Percentiles rank a stretch among this genome's conserved stretches.
phyloP scores from a whole-genome alignment of 2,329 filamentous ascomycete genomes.

The Colletotrichum orbiculare region DNA sequence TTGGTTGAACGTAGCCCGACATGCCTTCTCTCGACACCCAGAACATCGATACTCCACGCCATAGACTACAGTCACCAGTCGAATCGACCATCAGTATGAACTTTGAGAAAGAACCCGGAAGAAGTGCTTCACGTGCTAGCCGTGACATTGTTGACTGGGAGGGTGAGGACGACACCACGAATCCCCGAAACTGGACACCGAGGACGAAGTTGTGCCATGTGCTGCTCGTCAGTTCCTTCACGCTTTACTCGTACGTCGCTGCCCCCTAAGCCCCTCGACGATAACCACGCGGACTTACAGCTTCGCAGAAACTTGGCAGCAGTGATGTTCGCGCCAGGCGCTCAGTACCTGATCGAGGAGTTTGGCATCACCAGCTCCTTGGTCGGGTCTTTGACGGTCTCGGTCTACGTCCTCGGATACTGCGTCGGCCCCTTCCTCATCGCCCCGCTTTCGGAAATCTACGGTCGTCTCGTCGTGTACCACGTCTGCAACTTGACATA shows the following conservation, averaged over 20 bases:
- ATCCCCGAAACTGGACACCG: constrained; percentile 70
- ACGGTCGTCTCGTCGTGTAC: constrained; percentile 48
- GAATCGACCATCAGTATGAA: neutral
- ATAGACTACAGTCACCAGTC: neutral
- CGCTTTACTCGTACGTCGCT: constrained; percentile 45
- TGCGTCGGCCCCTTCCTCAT: constrained; percentile 68
- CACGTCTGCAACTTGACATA: constrained; percentile 45
- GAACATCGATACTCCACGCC: too few relatives aligned
- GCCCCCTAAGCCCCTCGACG: too few relatives aligned
- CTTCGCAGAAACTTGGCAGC: constrained; percentile 48
- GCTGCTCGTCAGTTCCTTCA: constrained; percentile 53
- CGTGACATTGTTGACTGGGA: constrained; percentile 64
- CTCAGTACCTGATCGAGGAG: constrained; percentile 60
- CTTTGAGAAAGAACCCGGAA: neutral
- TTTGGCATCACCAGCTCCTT: constrained; percentile 58
- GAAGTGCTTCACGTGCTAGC: neutral
- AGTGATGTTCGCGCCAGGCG: constrained; percentile 67
- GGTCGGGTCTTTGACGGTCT: constrained; percentile 64
- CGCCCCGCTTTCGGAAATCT: constrained; percentile 53
- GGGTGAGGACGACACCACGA: constrained; percentile 64
- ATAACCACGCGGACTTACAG: neutral
- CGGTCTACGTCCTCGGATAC: constrained; percentile 74
- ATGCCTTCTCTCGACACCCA: too few relatives aligned
- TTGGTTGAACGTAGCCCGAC: too few relatives aligned
- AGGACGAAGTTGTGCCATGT: constrained; percentile 49